A percentile compares a stretch with the other conserved stretches of the same genome.
phyloP scores from a whole-genome alignment of 2,329 filamentous ascomycete species.

The Neonectria neomacrospora region DNA sequence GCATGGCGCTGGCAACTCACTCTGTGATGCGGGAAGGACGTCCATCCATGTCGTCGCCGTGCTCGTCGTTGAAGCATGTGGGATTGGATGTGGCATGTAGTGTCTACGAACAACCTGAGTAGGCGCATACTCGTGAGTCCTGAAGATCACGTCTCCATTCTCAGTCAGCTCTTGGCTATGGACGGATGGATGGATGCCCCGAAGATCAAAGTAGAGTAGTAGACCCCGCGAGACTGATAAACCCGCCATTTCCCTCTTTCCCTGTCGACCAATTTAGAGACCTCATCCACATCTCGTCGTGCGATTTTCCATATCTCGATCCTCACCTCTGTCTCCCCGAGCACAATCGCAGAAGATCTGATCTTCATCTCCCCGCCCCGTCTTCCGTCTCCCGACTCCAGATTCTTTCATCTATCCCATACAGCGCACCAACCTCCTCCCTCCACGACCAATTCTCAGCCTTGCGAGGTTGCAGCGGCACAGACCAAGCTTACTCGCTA shows the following conservation, averaged over 20 bases:
- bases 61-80: background rate
- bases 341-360: background rate
- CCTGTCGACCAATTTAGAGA: background rate
- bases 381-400: background rate
- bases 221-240: background rate
- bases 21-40: background rate
- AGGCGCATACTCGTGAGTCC: background rate
- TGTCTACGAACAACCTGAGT: background rate
- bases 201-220: background rate
- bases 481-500: constrained; percentile 3
- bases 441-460: constrained; percentile 13
- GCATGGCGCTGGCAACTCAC: background rate
- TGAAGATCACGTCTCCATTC: background rate
- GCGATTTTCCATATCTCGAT: background rate
- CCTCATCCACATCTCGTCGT: background rate
- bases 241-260: background rate
- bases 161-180: constrained; percentile 1
- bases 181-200: background rate
- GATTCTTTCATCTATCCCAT: constrained; percentile 1
- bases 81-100: background rate
- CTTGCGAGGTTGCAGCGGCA: constrained; percentile 19
- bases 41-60: background rate
- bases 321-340: background rate
- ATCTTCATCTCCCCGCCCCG: background rate
- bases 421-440: background rate